phyloP scores from a whole-genome alignment of 306 rosid genomes.

The Dalbergia oliveri region DNA sequence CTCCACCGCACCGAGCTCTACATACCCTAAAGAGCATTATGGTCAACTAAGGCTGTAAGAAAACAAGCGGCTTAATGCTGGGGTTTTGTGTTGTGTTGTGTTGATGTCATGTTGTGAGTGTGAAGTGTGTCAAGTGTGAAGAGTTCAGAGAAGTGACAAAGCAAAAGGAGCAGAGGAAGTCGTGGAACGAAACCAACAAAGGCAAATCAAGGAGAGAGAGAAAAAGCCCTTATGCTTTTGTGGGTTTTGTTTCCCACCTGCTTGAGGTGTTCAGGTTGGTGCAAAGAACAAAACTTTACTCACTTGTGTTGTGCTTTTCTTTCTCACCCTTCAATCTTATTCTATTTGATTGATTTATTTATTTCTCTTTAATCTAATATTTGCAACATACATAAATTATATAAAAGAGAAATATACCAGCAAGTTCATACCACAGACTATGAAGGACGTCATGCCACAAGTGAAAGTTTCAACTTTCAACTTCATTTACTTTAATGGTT shows the following conservation, averaged over 20 bases:
- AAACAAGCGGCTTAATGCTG: conserved; percentile 8
- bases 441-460: conserved; percentile 41
- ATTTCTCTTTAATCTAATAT: background rate
- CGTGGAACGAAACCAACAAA: conserved; percentile 59
- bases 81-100: conserved; percentile 17
- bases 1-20: too few species aligned
- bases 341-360: background rate
- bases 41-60: conserved; percentile 6
- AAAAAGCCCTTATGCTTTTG: conserved; percentile 68
- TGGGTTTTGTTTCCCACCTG: conserved; percentile 64
- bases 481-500: too few species aligned
- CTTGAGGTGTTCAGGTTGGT: conserved; percentile 59
- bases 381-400: conserved; percentile 13
- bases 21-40: too few species aligned
- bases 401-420: conserved; percentile 12
- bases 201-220: conserved; percentile 51
- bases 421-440: conserved; percentile 44
- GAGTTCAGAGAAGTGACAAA: conserved; percentile 45
- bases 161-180: conserved; percentile 52
- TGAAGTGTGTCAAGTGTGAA: background rate
- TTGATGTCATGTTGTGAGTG: background rate
- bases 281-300: conserved; percentile 56
- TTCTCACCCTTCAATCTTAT: conserved; percentile 50
- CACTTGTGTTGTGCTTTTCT: conserved; percentile 50
- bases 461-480: too few species aligned